These are phyloP conservation scores for Pelargonium myrrhifolium DNA, from an alignment of 441 rosid species.

Conservation along the genomic window DNA sequence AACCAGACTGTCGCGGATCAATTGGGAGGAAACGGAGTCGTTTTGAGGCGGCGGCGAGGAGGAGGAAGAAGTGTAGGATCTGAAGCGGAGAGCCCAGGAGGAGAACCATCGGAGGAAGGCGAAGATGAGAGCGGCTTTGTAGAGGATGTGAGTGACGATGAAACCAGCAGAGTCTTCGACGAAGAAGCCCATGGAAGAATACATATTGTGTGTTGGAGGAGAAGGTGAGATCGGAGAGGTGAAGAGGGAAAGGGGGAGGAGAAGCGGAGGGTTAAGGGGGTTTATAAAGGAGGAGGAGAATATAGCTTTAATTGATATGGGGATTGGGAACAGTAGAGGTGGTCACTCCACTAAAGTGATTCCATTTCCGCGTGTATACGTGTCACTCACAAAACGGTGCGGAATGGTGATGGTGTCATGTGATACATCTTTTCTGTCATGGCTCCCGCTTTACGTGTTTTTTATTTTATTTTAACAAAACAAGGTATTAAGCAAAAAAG, in stretches of 20 bases:
- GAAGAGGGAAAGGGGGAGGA: neutral
- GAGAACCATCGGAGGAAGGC: conserved; percentile 70
- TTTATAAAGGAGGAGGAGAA: neutral
- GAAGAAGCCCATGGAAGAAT: conserved; percentile 49
- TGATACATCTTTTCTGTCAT: no score
- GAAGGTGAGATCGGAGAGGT: no score
- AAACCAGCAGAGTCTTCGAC: conserved; percentile 47
- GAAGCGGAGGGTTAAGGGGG: neutral
- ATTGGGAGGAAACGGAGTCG: conserved; percentile 32
- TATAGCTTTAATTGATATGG: no score
- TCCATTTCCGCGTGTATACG: no score
- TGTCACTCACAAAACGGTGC: no score
- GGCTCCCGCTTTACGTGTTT: no score
- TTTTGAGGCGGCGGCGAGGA: conserved; percentile 19
- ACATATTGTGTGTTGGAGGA: neutral
- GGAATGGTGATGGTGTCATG: no score
- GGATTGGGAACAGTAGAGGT: no score
- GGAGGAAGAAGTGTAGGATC: conserved; percentile 19
- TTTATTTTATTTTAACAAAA: no score
- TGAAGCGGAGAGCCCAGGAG: conserved; percentile 42
- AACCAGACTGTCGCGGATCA: conserved; percentile 44
- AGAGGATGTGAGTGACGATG: conserved; percentile 44
- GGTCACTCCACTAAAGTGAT: no score
- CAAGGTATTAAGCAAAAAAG: no score
- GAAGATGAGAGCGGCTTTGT: conserved; percentile 57